Evolutionary conservation across 202 grass and related monocot species (phyloP).

Genomic region (Musa balbisiana): DNA sequence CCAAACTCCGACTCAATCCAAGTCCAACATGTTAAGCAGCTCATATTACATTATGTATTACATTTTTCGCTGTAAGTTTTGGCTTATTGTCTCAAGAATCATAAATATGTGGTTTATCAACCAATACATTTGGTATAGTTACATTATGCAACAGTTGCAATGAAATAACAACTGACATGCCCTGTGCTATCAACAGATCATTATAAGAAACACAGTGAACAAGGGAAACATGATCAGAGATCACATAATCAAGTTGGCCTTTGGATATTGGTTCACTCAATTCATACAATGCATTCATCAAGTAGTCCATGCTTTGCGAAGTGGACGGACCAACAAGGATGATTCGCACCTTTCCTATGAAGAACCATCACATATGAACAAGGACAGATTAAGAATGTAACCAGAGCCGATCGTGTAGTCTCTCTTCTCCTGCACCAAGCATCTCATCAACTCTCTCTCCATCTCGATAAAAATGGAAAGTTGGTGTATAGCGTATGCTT

Average conservation of each 20-base stretch:
- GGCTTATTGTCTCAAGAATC: no score
- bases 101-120: no score
- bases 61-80: no score
- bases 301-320: no score
- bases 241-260: background rate
- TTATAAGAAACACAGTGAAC: no score
- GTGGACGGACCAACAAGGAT: background rate
- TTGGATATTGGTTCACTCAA: background rate
- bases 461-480: constrained; percentile 72
- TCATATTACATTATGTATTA: background rate
- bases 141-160: no score
- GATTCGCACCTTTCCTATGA: background rate
- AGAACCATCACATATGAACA: no score
- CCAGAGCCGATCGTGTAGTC: constrained; percentile 78
- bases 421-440: constrained; percentile 73
- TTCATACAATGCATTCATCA: background rate
- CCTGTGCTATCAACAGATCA: no score
- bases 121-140: no score
- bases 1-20: background rate
- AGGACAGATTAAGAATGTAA: constrained; percentile 49
- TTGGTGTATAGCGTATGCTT: constrained; percentile 71
- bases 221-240: no score
- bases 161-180: no score
- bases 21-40: background rate
- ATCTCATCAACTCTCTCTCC: constrained; percentile 91